Evolutionary conservation across 305 asterid genomes (phyloP).

Genomic region (Fraxinus baroniana): DNA sequence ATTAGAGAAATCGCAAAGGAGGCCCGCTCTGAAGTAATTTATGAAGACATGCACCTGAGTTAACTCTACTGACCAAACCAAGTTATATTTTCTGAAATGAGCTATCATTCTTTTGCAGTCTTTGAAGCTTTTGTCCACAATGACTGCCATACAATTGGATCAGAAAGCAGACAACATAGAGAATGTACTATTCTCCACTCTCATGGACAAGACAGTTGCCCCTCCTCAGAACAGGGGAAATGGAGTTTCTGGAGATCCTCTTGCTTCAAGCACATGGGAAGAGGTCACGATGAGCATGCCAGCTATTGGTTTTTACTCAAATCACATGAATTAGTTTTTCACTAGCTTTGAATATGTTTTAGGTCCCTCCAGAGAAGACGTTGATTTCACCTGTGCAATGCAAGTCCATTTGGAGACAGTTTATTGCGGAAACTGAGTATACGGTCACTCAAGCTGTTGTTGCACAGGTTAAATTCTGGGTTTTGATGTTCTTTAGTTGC

Average conservation of each 20-base stretch:
- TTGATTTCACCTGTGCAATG: constrained; percentile 67
- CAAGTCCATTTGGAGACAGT: constrained; percentile 60
- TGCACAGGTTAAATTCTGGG: constrained; percentile 43
- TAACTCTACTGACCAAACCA: neutral
- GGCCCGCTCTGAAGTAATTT: constrained; percentile 59
- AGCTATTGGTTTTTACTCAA: neutral
- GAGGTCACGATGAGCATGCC: constrained; percentile 36
- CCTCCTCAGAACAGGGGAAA: constrained; percentile 15
- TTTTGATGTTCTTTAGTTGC: neutral
- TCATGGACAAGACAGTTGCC: constrained; percentile 35
- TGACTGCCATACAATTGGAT: constrained; percentile 56
- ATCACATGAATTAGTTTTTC: constrained; percentile 16
- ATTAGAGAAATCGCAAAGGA: constrained; percentile 53
- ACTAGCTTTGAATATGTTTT: neutral
- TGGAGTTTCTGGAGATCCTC: constrained; percentile 45
- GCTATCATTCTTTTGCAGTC: constrained; percentile 36
- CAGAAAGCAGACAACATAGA: constrained; percentile 44
- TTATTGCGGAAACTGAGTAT: constrained; percentile 56
- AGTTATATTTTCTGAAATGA: neutral
- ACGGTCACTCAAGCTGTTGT: constrained; percentile 54
- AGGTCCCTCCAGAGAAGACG: constrained; percentile 59
- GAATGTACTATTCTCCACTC: constrained; percentile 38
- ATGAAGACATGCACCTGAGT: neutral
- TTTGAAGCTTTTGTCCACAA: constrained; percentile 48
- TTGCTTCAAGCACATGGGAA: constrained; percentile 69